Evolutionary conservation across 257 asterid genomes (phyloP), one percentile per base, ranked within the genome.

Genomic region (Hygrophila difformis): DNA sequence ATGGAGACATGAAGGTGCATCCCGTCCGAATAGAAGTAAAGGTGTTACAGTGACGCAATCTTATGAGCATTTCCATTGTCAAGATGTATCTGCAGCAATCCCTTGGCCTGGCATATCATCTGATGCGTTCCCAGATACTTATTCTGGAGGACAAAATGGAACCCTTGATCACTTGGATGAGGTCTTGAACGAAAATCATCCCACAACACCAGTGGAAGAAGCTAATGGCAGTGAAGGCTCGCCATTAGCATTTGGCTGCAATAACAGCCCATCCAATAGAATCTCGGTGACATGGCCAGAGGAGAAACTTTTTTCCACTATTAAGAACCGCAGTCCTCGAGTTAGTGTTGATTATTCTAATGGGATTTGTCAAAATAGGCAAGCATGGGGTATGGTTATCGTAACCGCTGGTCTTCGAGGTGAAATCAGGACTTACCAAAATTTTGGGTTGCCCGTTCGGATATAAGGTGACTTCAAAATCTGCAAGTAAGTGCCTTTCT

Each of bases 371-470:
- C 78, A 73, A 33, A 73, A 50, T 62, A 69, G 72, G 65, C 65
- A 85, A 6, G 96, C 95, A 5, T 78, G 93, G 99, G 95, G 95
- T 28, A 71, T 83, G 82, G 97, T 80, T 36, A 83, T 86, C 36
- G 95, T 86, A 11, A 75, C 95, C 14, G 99, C 99, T 0, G 89
- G 99, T 39, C 82, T 68, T 31, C 66, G 84, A 69, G 97, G 99
- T 45, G 94, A 91, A 57, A 86, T 91, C 75, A 76, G 74, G 62
- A 71, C 84, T 37, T 91, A 82, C 64, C 99, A 91, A 64, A 91
- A 83, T 66, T 91, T 91, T 38, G 97, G 99, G 49, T 62, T 78
- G 69, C 99, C 99, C 2, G 53, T 80, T 36, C 81, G 94, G 21
- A 70, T 81, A 28, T 82, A 76, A 60, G 64, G 13, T 14, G 64